Percentiles rank a stretch among this genome's conserved stretches.
phyloP scores from a whole-genome alignment of 495 filamentous ascomycete genomes.

The Saxophila tyrrhenica region DNA sequence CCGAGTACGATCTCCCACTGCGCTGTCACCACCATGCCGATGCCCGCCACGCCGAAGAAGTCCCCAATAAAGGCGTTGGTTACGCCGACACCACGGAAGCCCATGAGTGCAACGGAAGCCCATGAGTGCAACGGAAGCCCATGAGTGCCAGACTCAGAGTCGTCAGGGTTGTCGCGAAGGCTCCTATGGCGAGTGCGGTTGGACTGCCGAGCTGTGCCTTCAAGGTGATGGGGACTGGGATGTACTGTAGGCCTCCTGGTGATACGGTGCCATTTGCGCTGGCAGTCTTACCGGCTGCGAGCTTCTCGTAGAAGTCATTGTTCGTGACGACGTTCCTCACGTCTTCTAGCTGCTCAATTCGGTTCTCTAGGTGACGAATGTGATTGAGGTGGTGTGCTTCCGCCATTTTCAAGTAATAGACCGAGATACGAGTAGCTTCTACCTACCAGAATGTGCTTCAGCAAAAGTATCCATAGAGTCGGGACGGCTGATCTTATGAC shows the following conservation, averaged over 20 bases:
- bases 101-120: slow-evolving; percentile 43
- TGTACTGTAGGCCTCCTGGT: slow-evolving; percentile 10
- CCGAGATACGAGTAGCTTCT: neutral
- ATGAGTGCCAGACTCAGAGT: slow-evolving; percentile 39
- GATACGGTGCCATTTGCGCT: slow-evolving; percentile 9
- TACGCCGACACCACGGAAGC: slow-evolving; percentile 36
- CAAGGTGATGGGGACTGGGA: slow-evolving; percentile 25
- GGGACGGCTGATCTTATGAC: too few relatives aligned
- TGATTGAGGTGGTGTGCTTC: neutral
- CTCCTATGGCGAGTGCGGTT: slow-evolving; percentile 39
- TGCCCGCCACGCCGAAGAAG: slow-evolving; percentile 39
- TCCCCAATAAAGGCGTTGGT: slow-evolving; percentile 40
- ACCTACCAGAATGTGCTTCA: neutral
- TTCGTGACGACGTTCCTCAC: slow-evolving; percentile 14
- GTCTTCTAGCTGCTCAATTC: slow-evolving; percentile 22
- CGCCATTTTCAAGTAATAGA: neutral
- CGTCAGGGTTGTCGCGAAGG: slow-evolving; percentile 40
- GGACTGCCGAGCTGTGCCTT: slow-evolving; percentile 23
- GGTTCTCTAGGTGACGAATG: slow-evolving; percentile 12
- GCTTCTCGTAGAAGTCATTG: slow-evolving; percentile 19
- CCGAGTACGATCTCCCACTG: slow-evolving; percentile 42
- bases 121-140: slow-evolving; percentile 43
- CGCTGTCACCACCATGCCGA: slow-evolving; percentile 40
- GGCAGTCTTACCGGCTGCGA: slow-evolving; percentile 7
- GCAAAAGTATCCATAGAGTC: too few relatives aligned